Evolutionary conservation across 148 eudicot species (phyloP).

Genomic region (Limonium bicolor): DNA sequence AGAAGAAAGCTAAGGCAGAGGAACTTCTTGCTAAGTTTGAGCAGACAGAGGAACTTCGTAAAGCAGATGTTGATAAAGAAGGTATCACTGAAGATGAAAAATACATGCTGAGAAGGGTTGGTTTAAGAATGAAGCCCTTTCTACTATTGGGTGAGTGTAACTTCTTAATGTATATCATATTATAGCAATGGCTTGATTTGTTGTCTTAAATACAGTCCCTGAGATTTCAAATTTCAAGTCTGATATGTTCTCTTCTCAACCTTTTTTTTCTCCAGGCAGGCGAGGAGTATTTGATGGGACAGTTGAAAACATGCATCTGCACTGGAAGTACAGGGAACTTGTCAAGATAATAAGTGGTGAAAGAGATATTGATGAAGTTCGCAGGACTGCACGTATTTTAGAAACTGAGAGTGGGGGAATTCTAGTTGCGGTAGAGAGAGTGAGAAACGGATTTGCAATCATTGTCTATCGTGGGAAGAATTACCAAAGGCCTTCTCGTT

Average conservation of each 20-base stretch:
- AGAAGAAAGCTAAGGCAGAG: conserved; percentile 61
- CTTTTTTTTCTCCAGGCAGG: conserved; percentile 45
- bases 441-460: conserved; percentile 65
- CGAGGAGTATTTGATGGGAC: conserved; percentile 99
- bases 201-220: too few relatives aligned
- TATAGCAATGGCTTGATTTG: too few relatives aligned
- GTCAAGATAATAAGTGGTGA: conserved; percentile 81
- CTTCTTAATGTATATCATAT: too few relatives aligned
- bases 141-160: conserved; percentile 60
- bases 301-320: conserved; percentile 97
- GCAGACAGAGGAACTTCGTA: conserved; percentile 33
- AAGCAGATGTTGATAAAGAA: conserved; percentile 52
- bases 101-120: conserved; percentile 86
- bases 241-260: background rate
- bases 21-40: conserved; percentile 68
- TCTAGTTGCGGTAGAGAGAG: conserved; percentile 73
- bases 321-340: conserved; percentile 98
- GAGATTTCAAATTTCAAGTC: too few relatives aligned
- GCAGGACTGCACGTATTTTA: conserved; percentile 39
- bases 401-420: conserved; percentile 97
- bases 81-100: conserved; percentile 96
- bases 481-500: conserved; percentile 61
- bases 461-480: conserved; percentile 95
- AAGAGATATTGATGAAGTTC: conserved; percentile 53
- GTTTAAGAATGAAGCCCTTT: conserved; percentile 88